Percentiles rank a stretch among this genome's conserved stretches.
Evolutionary conservation across 805 yeast genomes (phyloP).

Genomic region (Candida suzukii): DNA sequence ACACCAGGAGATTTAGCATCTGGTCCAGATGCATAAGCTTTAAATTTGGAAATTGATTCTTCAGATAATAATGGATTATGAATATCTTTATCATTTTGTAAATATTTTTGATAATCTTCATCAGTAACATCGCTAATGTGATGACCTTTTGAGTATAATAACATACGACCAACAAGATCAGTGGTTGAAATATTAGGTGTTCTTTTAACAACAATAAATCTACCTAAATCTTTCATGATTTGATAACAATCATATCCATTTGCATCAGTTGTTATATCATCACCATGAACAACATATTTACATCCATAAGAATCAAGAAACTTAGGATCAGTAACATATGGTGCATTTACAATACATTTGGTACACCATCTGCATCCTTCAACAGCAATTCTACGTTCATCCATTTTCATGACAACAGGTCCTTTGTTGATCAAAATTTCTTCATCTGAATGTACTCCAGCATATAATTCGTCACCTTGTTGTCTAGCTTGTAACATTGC

Average conservation of each 20-base stretch:
- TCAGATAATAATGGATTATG: constrained; percentile 15
- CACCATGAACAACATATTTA: constrained; percentile 95
- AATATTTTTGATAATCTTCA: constrained; percentile 11
- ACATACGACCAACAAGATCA: constrained; percentile 86
- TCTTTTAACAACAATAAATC: constrained; percentile 85
- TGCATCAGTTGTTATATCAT: constrained; percentile 95
- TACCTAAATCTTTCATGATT: constrained; percentile 72
- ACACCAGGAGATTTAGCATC: constrained; percentile 56
- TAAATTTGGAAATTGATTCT: constrained; percentile 36
- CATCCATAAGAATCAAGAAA: constrained; percentile 73
- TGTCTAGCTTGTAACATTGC: constrained; percentile 92
- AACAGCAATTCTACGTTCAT: constrained; percentile 79
- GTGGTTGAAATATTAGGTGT: constrained; percentile 95
- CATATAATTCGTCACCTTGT: constrained; percentile 66
- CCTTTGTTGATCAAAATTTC: constrained; percentile 83
- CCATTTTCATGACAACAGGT: constrained; percentile 83
- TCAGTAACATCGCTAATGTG: constrained; percentile 35
- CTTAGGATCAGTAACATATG: constrained; percentile 84
- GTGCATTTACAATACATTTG: constrained; percentile 65
- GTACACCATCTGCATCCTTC: constrained; percentile 89
- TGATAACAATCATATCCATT: constrained; percentile 92
- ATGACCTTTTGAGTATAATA: constrained; percentile 52
- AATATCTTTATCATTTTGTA: neutral
- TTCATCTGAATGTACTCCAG: constrained; percentile 90
- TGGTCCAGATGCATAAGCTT: constrained; percentile 51